Evolutionary conservation across 306 rosid species (phyloP).

Genomic region (Oxytropis ochrocephala): DNA sequence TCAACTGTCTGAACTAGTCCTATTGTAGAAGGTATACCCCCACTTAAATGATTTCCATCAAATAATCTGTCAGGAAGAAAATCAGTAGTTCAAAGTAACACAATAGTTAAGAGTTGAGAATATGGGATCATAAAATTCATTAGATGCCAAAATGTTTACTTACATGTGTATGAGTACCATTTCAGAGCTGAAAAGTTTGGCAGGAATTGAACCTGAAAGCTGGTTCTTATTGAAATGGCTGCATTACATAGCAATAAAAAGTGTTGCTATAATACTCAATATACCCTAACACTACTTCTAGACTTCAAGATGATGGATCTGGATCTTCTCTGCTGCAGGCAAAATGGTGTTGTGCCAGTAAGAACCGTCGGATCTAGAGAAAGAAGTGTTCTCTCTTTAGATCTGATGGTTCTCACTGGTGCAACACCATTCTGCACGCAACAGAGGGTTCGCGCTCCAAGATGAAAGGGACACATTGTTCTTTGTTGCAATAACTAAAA

Average conservation of each 20-base stretch:
- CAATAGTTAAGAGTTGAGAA: background rate
- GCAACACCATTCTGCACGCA: too few relatives aligned
- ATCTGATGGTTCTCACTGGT: too few relatives aligned
- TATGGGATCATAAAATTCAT: background rate
- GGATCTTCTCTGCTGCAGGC: too few relatives aligned
- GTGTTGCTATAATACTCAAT: background rate
- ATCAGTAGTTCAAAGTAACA: background rate
- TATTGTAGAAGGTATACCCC: slow-evolving; percentile 60
- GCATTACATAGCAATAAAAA: slow-evolving; percentile 28
- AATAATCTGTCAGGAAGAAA: slow-evolving; percentile 50
- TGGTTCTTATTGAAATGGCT: slow-evolving; percentile 96
- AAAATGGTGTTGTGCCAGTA: too few relatives aligned
- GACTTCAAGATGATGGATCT: too few relatives aligned
- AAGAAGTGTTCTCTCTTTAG: too few relatives aligned
- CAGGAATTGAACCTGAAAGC: slow-evolving; percentile 72
- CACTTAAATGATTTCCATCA: slow-evolving; percentile 64
- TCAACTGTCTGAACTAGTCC: slow-evolving; percentile 75
- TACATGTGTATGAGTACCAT: slow-evolving; percentile 88
- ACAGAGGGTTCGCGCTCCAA: too few relatives aligned
- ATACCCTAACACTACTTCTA: background rate
- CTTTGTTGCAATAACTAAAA: background rate
- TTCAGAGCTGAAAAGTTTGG: slow-evolving; percentile 55
- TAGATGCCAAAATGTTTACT: slow-evolving; percentile 21
- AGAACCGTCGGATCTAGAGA: too few relatives aligned
- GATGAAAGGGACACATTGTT: too few relatives aligned